Percentiles rank a stretch among this genome's conserved stretches.
Conservation (phyloP, 345 rosid species). For the Ceriops zippeliana region DNA sequence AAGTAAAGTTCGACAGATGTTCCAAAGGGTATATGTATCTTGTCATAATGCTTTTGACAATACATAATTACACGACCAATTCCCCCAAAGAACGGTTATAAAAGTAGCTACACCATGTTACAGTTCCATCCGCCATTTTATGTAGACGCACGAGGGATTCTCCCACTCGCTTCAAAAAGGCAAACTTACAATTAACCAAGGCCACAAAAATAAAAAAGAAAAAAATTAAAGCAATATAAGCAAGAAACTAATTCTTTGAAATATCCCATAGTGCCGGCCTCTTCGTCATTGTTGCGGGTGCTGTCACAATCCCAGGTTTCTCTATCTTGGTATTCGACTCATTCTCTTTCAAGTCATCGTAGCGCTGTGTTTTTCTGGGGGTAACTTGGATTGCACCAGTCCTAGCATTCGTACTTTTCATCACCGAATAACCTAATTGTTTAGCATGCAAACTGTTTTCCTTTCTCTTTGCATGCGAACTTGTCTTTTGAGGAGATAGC, state of each 20-base stretch:
- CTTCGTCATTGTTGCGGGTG: slow-evolving; percentile 17
- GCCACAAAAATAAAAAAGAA: too few species aligned
- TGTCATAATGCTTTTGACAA: background rate
- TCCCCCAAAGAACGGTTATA: too few species aligned
- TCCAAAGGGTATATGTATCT: background rate
- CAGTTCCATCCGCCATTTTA: too few species aligned
- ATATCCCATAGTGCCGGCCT: slow-evolving; percentile 33
- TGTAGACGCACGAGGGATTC: slow-evolving; percentile 15
- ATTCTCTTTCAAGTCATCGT: slow-evolving; percentile 32
- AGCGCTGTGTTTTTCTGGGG: slow-evolving; percentile 8
- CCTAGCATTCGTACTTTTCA: slow-evolving; percentile 8
- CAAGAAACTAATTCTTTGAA: slow-evolving; percentile 13
- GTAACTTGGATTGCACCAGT: slow-evolving; percentile 12
- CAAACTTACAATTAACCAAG: background rate
- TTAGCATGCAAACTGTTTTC: slow-evolving; percentile 1
- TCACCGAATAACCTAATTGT: slow-evolving; percentile 13
- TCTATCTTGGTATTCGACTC: slow-evolving; percentile 13
- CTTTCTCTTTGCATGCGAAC: slow-evolving; percentile 5
- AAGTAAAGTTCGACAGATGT: too few species aligned
- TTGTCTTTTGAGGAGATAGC: slow-evolving; percentile 7
- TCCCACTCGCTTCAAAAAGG: background rate
- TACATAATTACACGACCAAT: too few species aligned
- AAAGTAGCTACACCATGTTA: too few species aligned
- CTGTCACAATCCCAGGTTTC: slow-evolving; percentile 11
- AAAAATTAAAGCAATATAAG: background rate